These are phyloP conservation scores for Plasmodium billcollinsi DNA, from an alignment of 169 alveolate species.

Conservation along the genomic window DNA sequence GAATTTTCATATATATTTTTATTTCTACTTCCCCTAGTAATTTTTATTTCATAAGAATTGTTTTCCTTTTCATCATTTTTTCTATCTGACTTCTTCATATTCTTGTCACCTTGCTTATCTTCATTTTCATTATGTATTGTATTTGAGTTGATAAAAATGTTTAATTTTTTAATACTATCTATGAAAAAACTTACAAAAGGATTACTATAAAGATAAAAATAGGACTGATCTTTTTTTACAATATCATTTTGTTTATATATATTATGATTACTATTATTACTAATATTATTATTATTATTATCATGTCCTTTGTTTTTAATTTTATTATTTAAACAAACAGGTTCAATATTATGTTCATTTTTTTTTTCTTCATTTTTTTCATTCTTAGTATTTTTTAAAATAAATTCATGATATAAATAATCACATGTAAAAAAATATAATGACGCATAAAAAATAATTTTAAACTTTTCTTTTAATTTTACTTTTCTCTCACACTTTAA, in stretches of 20 bases:
- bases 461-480: conserved; percentile 63
- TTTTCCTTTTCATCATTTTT: conserved; percentile 20
- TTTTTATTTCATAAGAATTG: conserved; percentile 42
- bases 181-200: neutral
- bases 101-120: neutral
- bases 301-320: too few species aligned
- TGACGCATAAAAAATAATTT: conserved; percentile 66
- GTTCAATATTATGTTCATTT: neutral
- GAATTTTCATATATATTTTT: conserved; percentile 5
- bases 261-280: too few species aligned
- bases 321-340: neutral
- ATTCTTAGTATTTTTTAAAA: conserved; percentile 11
- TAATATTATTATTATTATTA: too few species aligned
- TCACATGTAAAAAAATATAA: conserved; percentile 63
- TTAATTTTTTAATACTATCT: conserved; percentile 17
- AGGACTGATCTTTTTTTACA: too few species aligned
- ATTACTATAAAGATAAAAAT: too few species aligned
- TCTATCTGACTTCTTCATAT: neutral
- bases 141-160: conserved; percentile 12
- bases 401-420: conserved; percentile 63
- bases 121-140: neutral
- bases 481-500: conserved; percentile 29
- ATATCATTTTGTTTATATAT: too few species aligned
- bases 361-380: neutral
- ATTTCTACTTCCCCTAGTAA: conserved; percentile 41